A percentile compares a stretch with the other conserved stretches of the same genome.
These are phyloP conservation scores for Asparagopsis taxiformis DNA, from an alignment of 31 red algal species.

Conservation along the genomic window DNA sequence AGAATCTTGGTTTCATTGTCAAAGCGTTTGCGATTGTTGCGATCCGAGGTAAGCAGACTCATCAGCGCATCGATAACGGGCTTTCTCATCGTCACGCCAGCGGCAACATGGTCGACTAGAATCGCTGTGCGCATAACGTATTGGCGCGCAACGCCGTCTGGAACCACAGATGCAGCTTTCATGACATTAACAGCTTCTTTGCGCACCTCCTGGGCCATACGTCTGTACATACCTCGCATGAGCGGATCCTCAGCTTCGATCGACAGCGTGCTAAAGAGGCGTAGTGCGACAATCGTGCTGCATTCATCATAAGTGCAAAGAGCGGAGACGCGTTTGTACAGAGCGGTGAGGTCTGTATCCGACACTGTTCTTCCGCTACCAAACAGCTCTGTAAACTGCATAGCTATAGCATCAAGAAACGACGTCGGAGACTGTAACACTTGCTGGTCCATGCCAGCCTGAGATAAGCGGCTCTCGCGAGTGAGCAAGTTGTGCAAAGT, in stretches of 20 bases:
- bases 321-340: conserved; percentile 8
- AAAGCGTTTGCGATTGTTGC: not conserved
- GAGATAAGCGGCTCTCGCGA: conserved; percentile 17
- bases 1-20: conserved; percentile 21
- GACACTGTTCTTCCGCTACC: not conserved
- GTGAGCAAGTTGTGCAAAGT: conserved; percentile 32
- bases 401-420: conserved; percentile 19
- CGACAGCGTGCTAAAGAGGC: not conserved
- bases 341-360: not conserved
- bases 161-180: not conserved
- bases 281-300: not conserved
- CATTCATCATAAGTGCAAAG: conserved; percentile 3
- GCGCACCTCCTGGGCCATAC: not conserved
- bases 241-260: not conserved
- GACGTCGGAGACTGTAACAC: not conserved
- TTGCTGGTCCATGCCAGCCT: conserved; percentile 19
- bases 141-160: not conserved
- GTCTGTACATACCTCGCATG: not conserved
- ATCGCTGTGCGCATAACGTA: conserved; percentile 21
- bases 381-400: conserved; percentile 18
- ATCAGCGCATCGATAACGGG: not conserved
- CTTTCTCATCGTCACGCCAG: not conserved
- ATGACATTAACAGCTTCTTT: not conserved
- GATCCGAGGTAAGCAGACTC: not conserved
- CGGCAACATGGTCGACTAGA: not conserved